These are phyloP conservation scores for Begonia masoniana DNA, from an alignment of 306 rosid genomes.

Conservation along the genomic window DNA sequence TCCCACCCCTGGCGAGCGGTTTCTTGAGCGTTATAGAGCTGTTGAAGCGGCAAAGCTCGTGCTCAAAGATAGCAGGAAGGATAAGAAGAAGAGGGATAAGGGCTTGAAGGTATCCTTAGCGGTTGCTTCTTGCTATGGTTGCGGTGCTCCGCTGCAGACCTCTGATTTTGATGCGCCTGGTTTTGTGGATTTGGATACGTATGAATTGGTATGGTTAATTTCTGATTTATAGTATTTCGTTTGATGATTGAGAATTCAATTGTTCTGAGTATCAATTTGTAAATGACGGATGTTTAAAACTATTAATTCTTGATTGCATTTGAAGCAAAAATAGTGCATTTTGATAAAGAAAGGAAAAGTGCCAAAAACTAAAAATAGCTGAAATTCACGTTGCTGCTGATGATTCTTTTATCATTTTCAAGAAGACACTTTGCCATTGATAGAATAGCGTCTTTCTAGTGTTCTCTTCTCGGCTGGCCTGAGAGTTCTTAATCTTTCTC, in stretches of 20 bases:
- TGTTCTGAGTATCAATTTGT: not conserved
- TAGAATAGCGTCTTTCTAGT: too few species aligned
- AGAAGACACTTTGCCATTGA: too few species aligned
- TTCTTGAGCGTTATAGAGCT: conserved; percentile 48
- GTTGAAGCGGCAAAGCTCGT: conserved; percentile 50
- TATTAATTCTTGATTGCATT: too few species aligned
- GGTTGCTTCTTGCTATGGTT: conserved; percentile 64
- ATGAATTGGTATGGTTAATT: conserved; percentile 35
- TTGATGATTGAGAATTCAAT: not conserved
- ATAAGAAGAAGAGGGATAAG: conserved; percentile 31
- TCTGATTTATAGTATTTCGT: too few species aligned
- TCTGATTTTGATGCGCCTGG: conserved; percentile 64
- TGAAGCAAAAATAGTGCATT: too few species aligned
- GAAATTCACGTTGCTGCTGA: too few species aligned
- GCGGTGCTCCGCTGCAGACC: conserved; percentile 87
- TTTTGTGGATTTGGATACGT: conserved; percentile 51
- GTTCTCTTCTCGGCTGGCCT: too few species aligned
- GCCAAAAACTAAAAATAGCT: too few species aligned
- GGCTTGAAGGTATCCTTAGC: conserved; percentile 27
- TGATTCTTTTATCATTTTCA: too few species aligned
- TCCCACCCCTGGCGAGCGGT: conserved; percentile 70
- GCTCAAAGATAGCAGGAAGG: conserved; percentile 31
- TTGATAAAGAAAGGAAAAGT: too few species aligned
- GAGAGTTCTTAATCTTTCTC: too few species aligned
- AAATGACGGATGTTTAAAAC: too few species aligned